Base-by-base conservation (phyloP, 148 eudicot genomes). In the Pouteria glomerata region DNA sequence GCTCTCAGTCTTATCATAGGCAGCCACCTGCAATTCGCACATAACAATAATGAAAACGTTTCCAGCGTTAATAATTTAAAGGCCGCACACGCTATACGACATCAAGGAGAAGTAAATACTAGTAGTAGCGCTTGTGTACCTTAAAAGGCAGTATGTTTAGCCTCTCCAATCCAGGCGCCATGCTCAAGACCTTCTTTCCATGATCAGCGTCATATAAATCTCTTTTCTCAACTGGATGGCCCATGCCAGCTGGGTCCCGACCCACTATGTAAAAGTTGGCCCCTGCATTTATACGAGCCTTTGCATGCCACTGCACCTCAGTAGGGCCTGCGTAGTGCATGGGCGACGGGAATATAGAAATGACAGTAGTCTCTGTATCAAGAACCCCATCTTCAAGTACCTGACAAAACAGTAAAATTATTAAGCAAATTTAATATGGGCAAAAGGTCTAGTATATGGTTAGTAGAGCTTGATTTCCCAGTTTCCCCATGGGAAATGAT, bases 281-380 rank as follows among this genome's bases (percentile, higher is more conserved):
- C 27, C 98, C 98, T 2, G 96, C 96, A 80, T 93, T 93, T 10
- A 93, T 93, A 48, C 98, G 91, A 60, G 98, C 96, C 82, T 93
- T 93, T 60, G 98, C 98, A 64, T 93, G 98, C 96, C 98, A 93
- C 76, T 93, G 96, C 44, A 93, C 98, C 83, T 93, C 98, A 53
- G 98, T 93, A 31, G 98, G 96, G 39, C 98, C 98, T 37, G 98
- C 98, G 80, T 90, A 93, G 83, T 88, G 98, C 98, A 93, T 93
- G 1, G 98, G 96, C 56, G 98, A 93, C 34, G 98, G 98, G 76
- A 93, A 93, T 80, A 93, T 93, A 61, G 96, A 90, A 13, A 93
- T 96, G 50, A 93, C 96, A 47, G 98, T 93, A 4, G 93, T 93
- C 78, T 93, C 98, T 21, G 96, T 96, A 80, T 93, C 96, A 52